A percentile compares a stretch with the other conserved stretches of the same genome.
phyloP scores from a whole-genome alignment of 352 stramenopile species.

The Globisporangium solare region DNA sequence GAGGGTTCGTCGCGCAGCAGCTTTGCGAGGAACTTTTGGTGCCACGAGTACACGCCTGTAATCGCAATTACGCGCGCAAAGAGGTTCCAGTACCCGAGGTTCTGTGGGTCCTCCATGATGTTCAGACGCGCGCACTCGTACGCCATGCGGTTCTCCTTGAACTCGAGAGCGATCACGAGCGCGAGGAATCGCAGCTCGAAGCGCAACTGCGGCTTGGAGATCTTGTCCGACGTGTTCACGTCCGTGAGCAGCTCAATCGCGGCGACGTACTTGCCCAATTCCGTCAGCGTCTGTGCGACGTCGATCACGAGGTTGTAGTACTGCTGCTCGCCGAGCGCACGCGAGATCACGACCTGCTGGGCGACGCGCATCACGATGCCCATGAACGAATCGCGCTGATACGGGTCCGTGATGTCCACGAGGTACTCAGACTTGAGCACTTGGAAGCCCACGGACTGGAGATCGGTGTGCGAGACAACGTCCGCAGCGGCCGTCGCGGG shows the following conservation, averaged over 20 bases:
- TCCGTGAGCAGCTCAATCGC: slow-evolving; percentile 84
- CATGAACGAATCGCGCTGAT: slow-evolving; percentile 77
- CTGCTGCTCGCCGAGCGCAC: slow-evolving; percentile 60
- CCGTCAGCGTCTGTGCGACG: slow-evolving; percentile 70
- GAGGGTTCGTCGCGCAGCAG: slow-evolving; percentile 68
- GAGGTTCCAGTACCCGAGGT: slow-evolving; percentile 83
- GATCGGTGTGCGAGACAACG: slow-evolving; percentile 50
- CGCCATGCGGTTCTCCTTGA: slow-evolving; percentile 84
- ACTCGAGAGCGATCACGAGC: slow-evolving; percentile 79
- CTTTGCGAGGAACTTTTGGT: slow-evolving; percentile 86
- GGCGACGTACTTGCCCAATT: slow-evolving; percentile 77
- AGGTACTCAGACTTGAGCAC: slow-evolving; percentile 81
- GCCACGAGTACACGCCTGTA: slow-evolving; percentile 82
- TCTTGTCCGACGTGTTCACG: slow-evolving; percentile 85
- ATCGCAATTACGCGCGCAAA: slow-evolving; percentile 81
- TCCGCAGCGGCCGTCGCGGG: slow-evolving; percentile 40
- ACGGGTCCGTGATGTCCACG: slow-evolving; percentile 71
- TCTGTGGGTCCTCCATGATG: slow-evolving; percentile 79
- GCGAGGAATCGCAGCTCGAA: slow-evolving; percentile 82
- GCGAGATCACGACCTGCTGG: slow-evolving; percentile 77
- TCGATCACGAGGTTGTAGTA: slow-evolving; percentile 82
- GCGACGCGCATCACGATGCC: slow-evolving; percentile 81
- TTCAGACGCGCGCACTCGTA: slow-evolving; percentile 85
- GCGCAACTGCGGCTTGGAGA: slow-evolving; percentile 55
- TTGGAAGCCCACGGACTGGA: slow-evolving; percentile 69